Evolutionary conservation across 2,329 filamentous ascomycete species (phyloP), one percentile per base, ranked within the genome.

Genomic region (Ascochyta lentis): DNA sequence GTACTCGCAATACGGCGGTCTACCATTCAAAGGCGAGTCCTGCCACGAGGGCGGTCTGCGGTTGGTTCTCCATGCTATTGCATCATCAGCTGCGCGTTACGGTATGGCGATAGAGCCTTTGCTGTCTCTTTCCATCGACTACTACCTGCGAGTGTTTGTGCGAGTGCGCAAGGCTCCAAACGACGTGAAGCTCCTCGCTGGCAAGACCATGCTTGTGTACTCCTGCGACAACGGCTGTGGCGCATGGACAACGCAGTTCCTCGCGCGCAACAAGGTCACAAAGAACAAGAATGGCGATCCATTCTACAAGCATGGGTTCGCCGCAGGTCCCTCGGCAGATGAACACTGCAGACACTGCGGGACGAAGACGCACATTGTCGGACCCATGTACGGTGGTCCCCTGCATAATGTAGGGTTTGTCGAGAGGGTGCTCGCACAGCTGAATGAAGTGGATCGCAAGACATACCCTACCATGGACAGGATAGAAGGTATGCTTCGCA

Each of bases 351-450:
- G 87, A 56, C 92, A 98, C 73, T 99, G 95, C 72, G 90, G 89
- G 8, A 87, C 84, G 70, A 94, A 89, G 72, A 96, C 89, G 77
- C 95, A 98, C 75, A 75, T 98, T 13, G 89, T 87, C 4, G 95
- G 95, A 1, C 95, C 95, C 0, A 98, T 99, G 94, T 99, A 93
- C 79, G 93, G 86, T 31, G 95, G 95, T 0, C 90, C 89, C 19
- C 80, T 99, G 8, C 95, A 99, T 76, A 92, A 92, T 40, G 83
- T 86, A 6, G 85, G 87, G 2, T 99, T 97, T 70, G 86, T 99
- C 58, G 84, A 90, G 68, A 85, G 85, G 52, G 87, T 99, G 23
- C 81, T 99, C 15, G 84, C 87, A 39, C 84, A 89, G 54, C 81
- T 96, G 8, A 87, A 91, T 0, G 77, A 81, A 4, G 84, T 86